These are phyloP conservation scores for Saccharomycopsis oosterbeekiorum DNA, from an alignment of 805 yeast species.

Conservation along the genomic window DNA sequence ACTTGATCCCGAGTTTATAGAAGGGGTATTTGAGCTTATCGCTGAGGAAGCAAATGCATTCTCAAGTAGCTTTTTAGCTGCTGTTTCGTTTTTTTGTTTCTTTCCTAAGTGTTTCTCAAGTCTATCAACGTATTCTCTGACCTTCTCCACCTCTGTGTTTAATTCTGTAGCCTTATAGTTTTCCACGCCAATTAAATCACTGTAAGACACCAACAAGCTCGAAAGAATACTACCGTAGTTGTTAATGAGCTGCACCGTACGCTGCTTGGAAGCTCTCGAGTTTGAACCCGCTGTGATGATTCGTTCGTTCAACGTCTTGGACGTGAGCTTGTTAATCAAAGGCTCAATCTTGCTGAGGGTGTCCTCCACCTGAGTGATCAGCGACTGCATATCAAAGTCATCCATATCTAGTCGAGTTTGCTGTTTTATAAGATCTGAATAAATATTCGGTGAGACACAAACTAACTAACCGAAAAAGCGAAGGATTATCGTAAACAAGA, in stretches of 20 bases:
- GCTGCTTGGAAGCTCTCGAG: background rate
- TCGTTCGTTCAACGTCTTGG: slow-evolving; percentile 11
- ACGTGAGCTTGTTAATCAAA: background rate
- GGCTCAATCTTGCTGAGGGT: background rate
- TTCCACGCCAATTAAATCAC: slow-evolving; percentile 7
- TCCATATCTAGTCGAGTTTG: background rate
- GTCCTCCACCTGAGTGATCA: background rate
- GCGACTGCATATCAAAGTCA: background rate
- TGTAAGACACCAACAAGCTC: slow-evolving; percentile 1
- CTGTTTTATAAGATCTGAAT: background rate
- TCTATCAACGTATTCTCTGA: slow-evolving; percentile 12
- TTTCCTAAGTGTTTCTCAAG: background rate
- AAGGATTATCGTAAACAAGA: too few species aligned
- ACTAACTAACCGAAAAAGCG: too few species aligned
- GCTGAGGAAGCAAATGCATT: background rate
- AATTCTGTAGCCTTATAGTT: slow-evolving; percentile 25
- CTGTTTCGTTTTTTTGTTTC: background rate
- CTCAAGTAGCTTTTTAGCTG: background rate
- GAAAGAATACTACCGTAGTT: slow-evolving; percentile 3
- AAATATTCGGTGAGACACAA: too few species aligned
- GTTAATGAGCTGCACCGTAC: slow-evolving; percentile 7
- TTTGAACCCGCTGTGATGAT: background rate
- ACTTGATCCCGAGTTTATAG: background rate
- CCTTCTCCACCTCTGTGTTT: slow-evolving; percentile 29
- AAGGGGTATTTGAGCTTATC: background rate